Conservation (phyloP, 148 eudicot genomes). For the Rhododendron kiyosumense region DNA sequence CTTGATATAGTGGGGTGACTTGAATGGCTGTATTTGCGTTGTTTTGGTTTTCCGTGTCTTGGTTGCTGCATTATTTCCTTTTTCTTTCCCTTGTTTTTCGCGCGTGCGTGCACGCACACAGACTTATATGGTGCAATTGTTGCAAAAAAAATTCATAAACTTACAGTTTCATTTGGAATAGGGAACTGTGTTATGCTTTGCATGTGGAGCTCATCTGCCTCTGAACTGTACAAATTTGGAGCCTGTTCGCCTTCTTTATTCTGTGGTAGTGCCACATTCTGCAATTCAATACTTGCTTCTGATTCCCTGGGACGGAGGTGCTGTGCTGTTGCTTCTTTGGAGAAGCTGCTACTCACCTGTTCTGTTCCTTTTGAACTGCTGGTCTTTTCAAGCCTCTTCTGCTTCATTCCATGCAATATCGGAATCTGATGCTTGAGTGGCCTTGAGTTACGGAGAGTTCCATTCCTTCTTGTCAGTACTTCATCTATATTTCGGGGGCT, state of each 20-base stretch:
- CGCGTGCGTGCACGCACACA: too few relatives aligned
- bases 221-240: constrained; percentile 12
- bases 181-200: constrained; percentile 9
- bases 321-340: constrained; percentile 20
- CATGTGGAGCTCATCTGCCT: constrained; percentile 23
- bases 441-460: constrained; percentile 17
- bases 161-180: constrained; percentile 33
- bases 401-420: constrained; percentile 29
- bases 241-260: constrained; percentile 16
- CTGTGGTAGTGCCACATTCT: constrained; percentile 12
- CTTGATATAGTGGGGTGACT: not conserved
- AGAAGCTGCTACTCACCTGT: constrained; percentile 12
- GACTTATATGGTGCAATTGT: not conserved
- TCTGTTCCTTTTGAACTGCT: constrained; percentile 18
- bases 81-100: not conserved
- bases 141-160: constrained; percentile 10
- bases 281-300: constrained; percentile 12
- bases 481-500: constrained; percentile 31
- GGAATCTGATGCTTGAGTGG: constrained; percentile 29
- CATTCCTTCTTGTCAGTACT: constrained; percentile 29
- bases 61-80: not conserved
- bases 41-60: not conserved
- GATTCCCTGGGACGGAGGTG: constrained; percentile 8
- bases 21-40: not conserved
- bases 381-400: constrained; percentile 22